phyloP scores from a whole-genome alignment of 1,284 basidiomycete species.

The Trametes sp. region DNA sequence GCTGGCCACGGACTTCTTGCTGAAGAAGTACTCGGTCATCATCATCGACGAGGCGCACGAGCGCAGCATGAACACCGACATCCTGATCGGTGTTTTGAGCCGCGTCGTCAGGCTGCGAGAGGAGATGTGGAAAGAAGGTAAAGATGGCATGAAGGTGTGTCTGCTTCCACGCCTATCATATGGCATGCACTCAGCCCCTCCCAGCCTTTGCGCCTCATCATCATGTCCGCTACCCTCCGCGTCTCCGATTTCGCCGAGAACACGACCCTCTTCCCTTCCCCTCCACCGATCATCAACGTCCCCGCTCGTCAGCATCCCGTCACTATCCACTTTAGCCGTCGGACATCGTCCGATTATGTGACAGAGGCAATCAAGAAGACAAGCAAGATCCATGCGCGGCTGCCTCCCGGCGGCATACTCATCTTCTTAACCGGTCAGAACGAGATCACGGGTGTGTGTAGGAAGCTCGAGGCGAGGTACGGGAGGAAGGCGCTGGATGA shows the following conservation, averaged over 20 bases:
- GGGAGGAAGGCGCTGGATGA: slow-evolving; percentile 70
- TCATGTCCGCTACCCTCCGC: slow-evolving; percentile 99
- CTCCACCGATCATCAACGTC: slow-evolving; percentile 92
- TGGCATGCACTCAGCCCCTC: not conserved
- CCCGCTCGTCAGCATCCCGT: slow-evolving; percentile 95
- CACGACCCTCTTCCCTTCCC: slow-evolving; percentile 77
- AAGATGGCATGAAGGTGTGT: slow-evolving; percentile 68
- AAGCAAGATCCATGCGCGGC: slow-evolving; percentile 77
- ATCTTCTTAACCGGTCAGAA: slow-evolving; percentile 84
- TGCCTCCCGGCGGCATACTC: slow-evolving; percentile 76
- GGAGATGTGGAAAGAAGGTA: slow-evolving; percentile 84
- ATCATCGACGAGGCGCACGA: slow-evolving; percentile 99
- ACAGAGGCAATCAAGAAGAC: slow-evolving; percentile 92
- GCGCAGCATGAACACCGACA: slow-evolving; percentile 97
- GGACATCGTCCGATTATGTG: slow-evolving; percentile 89
- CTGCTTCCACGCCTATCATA: not conserved
- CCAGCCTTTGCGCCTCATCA: slow-evolving; percentile 90
- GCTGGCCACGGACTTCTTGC: slow-evolving; percentile 88
- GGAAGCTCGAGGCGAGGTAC: slow-evolving; percentile 82
- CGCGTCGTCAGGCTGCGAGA: slow-evolving; percentile 91
- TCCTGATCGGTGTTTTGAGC: slow-evolving; percentile 95
- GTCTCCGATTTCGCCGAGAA: slow-evolving; percentile 95
- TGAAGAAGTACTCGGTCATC: slow-evolving; percentile 92
- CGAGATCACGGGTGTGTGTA: slow-evolving; percentile 73
- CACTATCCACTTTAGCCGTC: slow-evolving; percentile 91